Conservation (phyloP, 2,329 filamentous ascomycete species). For the Fusarium siculi region DNA sequence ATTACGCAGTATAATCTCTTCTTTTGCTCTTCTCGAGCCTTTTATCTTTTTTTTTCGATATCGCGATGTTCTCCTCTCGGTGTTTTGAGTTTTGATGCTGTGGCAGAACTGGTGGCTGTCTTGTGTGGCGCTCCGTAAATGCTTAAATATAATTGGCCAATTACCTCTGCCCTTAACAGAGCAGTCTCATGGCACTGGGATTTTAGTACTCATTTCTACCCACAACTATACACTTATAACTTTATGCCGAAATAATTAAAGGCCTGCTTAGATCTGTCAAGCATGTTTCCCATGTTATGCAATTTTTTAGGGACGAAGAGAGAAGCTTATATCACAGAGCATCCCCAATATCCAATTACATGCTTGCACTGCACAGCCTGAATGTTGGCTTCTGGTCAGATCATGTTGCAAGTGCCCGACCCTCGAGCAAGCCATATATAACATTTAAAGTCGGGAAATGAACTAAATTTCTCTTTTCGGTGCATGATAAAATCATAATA, state of each 20-base stretch:
- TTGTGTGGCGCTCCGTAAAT: rapidly evolving
- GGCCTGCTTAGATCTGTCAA: background rate
- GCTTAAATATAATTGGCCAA: rapidly evolving
- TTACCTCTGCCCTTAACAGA: rapidly evolving
- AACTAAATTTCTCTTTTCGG: rapidly evolving
- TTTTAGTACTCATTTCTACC: no score
- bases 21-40: background rate
- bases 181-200: background rate
- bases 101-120: background rate
- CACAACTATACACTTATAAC: no score
- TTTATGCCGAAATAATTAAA: background rate
- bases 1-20: background rate
- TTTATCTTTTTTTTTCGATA: background rate
- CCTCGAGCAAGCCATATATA: background rate
- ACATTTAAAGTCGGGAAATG: background rate
- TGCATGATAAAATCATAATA: background rate
- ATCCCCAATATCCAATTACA: background rate
- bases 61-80: background rate
- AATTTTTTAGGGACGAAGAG: background rate
- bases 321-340: background rate
- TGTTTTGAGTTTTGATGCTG: background rate
- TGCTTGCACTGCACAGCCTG: background rate
- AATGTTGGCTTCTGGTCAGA: background rate
- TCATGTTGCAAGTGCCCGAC: background rate
- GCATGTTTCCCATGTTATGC: rapidly evolving